Base-by-base conservation (phyloP, 352 stramenopile species). In the Globisporangium takayamanum region DNA sequence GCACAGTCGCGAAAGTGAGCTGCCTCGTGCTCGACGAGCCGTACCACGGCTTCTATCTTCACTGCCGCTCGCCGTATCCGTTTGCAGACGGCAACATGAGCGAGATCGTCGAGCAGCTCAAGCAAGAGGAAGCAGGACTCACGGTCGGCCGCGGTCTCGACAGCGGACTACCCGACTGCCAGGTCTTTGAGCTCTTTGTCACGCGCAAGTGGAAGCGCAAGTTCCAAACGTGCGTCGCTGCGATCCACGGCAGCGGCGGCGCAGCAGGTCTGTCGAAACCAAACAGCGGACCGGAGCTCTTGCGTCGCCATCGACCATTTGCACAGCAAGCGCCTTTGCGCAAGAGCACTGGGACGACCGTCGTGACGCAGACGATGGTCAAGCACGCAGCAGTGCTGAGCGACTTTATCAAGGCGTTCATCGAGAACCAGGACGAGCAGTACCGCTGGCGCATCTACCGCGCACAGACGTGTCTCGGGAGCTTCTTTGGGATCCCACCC, bases 31-130 rank as follows among this genome's bases (percentile, higher is more conserved):
- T 98, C 20, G 86, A 97, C 50, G 91, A 98, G 50, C 67, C 77
- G 28, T 97, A 97, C 59, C 91, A 98, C 60, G 94, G 92, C 1
- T 98, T 92, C 66, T 98, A 98, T 67, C 69, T 98, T 4, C 94
- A 98, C 62, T 97, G 95, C 50, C 83, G 88, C 45, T 97, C 92
- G 14, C 89, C 94, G 4, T 95, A 98, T 65, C 81, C 89, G 62
- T 94, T 91, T 62, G 93, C 94, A 15, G 95, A 98, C 62, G 87
- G 85, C 0, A 92, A 72, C 53, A 98, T 98, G 90, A 67, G 78
- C n/a, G 84, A 97, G 55, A 75, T 98, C 20, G 75, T 95, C 20
- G 74, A 91, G 16, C 90, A 97, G 50, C 86, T 98, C 7, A 81
- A 91, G 46, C 87, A 97, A 54, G 95, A 98, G 73, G 76, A 91